A percentile compares a stretch with the other conserved stretches of the same genome.
Conservation (phyloP, 768 basidiomycete genomes). For the Tulasnella sp. region DNA sequence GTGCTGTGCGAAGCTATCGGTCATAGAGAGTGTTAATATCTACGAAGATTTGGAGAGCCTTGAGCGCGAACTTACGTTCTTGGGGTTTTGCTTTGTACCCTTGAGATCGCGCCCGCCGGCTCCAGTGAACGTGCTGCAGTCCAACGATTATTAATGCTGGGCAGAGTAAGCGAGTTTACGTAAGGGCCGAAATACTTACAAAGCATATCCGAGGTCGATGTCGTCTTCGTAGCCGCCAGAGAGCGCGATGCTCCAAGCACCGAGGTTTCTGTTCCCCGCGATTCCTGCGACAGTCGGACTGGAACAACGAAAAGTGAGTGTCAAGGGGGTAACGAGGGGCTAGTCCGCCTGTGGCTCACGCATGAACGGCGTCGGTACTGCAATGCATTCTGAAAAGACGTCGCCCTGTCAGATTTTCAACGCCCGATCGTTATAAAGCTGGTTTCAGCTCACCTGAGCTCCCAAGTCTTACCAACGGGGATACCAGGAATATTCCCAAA, state of each 20-base stretch:
- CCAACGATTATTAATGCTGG: conserved; percentile 38
- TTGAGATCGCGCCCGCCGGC: conserved; percentile 77
- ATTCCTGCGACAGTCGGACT: conserved; percentile 86
- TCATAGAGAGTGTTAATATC: not conserved
- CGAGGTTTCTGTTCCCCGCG: conserved; percentile 46
- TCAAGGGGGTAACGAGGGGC: not conserved
- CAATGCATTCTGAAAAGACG: conserved; percentile 44
- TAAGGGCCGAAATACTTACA: conserved; percentile 46
- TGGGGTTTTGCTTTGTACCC: conserved; percentile 72
- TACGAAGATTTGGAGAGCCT: not conserved
- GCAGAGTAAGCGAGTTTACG: conserved; percentile 68
- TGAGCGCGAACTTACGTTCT: conserved; percentile 52
- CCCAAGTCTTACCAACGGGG: conserved; percentile 78
- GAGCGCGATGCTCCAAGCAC: conserved; percentile 78
- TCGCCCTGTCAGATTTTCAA: not conserved
- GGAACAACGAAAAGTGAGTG: conserved; percentile 4
- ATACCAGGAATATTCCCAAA: conserved; percentile 78
- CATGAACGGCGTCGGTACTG: conserved; percentile 72
- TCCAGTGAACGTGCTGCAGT: conserved; percentile 27
- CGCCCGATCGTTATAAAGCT: not conserved
- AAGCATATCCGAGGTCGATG: conserved; percentile 70
- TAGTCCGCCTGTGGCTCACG: conserved; percentile 45
- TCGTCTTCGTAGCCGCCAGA: conserved; percentile 88
- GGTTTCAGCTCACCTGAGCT: conserved; percentile 42
- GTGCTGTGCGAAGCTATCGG: conserved; percentile 75